Evolutionary conservation across 73 alveolate genomes (phyloP).

Genomic region (Effrenium voratum): DNA sequence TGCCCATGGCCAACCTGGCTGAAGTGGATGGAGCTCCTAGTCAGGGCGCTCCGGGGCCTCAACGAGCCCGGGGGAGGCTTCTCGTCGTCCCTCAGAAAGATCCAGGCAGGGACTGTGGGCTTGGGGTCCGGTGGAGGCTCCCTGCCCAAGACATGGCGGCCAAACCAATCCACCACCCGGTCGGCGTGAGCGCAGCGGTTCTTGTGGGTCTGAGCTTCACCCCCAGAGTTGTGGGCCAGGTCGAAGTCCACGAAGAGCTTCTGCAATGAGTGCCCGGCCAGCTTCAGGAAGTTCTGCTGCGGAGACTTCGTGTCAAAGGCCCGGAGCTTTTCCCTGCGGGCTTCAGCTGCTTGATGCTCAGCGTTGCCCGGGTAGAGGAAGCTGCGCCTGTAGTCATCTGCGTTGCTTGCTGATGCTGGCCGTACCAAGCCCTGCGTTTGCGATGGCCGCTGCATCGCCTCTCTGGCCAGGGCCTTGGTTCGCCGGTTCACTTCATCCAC

Average conservation of each 20-base stretch:
- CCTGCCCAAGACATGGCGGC: neutral
- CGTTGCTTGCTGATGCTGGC: neutral
- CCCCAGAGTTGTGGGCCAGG: slow-evolving; percentile 73
- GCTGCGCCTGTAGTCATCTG: neutral
- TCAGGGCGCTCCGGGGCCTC: slow-evolving; percentile 52
- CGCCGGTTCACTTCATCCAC: neutral
- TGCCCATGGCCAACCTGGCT: neutral
- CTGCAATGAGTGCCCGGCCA: slow-evolving; percentile 69
- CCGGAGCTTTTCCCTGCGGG: neutral
- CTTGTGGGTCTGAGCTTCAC: slow-evolving; percentile 38
- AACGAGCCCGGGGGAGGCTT: slow-evolving; percentile 43
- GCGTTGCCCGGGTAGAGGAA: slow-evolving; percentile 55
- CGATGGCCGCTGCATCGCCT: neutral
- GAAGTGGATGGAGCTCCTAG: neutral
- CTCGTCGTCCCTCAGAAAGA: slow-evolving; percentile 13
- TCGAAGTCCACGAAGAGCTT: slow-evolving; percentile 65
- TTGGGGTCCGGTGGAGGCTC: too few species aligned
- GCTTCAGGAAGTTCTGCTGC: slow-evolving; percentile 56
- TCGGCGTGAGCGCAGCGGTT: slow-evolving; percentile 61
- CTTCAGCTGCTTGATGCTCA: slow-evolving; percentile 24
- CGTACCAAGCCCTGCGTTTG: neutral
- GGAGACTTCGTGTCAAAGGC: slow-evolving; percentile 28
- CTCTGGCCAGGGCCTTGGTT: neutral
- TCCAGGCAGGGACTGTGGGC: slow-evolving; percentile 13
- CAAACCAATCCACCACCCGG: slow-evolving; percentile 48